Percentiles rank a stretch among this genome's conserved stretches.
phyloP scores from a whole-genome alignment of 331 rosid species.

The Prunus yedoensis region DNA sequence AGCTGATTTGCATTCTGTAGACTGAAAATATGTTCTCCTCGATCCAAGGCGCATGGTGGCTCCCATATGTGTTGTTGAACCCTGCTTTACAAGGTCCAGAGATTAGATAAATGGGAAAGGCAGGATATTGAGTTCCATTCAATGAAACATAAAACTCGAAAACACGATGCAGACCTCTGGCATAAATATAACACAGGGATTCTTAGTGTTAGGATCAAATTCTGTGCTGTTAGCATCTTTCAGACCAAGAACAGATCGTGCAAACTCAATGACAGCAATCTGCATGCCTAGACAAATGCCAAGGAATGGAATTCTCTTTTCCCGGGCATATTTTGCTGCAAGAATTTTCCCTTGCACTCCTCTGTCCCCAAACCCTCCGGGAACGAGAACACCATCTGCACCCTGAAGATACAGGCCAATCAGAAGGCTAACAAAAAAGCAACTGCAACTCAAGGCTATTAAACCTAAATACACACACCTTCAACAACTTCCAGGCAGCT shows the following conservation, averaged over 20 bases:
- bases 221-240: constrained; percentile 81
- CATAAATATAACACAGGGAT: constrained; percentile 88
- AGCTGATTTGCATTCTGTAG: constrained; percentile 46
- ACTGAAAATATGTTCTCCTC: constrained; percentile 44
- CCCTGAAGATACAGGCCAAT: constrained; percentile 50
- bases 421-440: constrained; percentile 23
- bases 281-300: constrained; percentile 98
- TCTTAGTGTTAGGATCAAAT: constrained; percentile 68
- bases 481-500: constrained; percentile 83
- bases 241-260: constrained; percentile 78
- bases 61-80: constrained; percentile 54
- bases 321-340: constrained; percentile 87
- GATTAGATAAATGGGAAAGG: constrained; percentile 16
- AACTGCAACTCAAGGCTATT: neutral
- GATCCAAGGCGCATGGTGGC: constrained; percentile 58
- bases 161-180: constrained; percentile 63
- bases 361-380: constrained; percentile 96
- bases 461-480: constrained; percentile 47
- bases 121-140: neutral
- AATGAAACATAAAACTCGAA: constrained; percentile 35
- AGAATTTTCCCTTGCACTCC: constrained; percentile 93
- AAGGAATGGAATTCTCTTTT: constrained; percentile 69
- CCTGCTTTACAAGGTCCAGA: constrained; percentile 25
- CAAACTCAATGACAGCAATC: constrained; percentile 85
- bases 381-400: constrained; percentile 86